Evolutionary conservation across 2,329 filamentous ascomycete species (phyloP).

Genomic region (Sporothrix dimorphospora): DNA sequence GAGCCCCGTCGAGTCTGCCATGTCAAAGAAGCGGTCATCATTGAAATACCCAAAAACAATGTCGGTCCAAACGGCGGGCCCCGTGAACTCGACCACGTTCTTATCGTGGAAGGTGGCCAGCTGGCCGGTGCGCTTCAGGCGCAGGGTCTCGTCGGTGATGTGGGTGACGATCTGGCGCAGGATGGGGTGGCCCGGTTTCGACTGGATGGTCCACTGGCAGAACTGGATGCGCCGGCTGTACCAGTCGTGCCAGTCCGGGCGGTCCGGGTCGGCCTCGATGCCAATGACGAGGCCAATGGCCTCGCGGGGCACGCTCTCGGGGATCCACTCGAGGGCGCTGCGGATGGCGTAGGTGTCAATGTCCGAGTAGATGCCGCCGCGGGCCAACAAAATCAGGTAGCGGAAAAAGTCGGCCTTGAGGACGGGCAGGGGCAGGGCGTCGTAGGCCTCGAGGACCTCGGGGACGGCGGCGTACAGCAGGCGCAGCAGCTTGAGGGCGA

Average conservation of each 20-base stretch:
- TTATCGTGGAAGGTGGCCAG: conserved; percentile 65
- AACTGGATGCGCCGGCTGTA: conserved; percentile 97
- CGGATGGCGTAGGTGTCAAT: conserved; percentile 89
- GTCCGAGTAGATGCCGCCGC: conserved; percentile 75
- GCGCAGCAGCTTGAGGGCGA: conserved; percentile 77
- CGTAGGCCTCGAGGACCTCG: conserved; percentile 77
- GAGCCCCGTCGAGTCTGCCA: conserved; percentile 67
- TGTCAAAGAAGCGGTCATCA: conserved; percentile 84
- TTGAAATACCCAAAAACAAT: conserved; percentile 92
- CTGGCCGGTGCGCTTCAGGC: conserved; percentile 68
- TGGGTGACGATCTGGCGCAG: conserved; percentile 83
- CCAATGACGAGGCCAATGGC: conserved; percentile 86
- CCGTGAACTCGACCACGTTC: conserved; percentile 89
- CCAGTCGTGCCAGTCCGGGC: conserved; percentile 91
- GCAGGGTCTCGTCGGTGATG: conserved; percentile 81
- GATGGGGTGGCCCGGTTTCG: conserved; percentile 91
- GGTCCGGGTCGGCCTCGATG: conserved; percentile 94
- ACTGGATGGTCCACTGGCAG: conserved; percentile 98
- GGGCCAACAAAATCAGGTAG: conserved; percentile 67
- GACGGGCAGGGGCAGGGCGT: conserved; percentile 71
- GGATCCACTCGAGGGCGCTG: conserved; percentile 86
- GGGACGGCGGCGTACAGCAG: conserved; percentile 85
- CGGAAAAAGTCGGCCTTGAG: conserved; percentile 80
- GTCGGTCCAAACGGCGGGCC: conserved; percentile 94
- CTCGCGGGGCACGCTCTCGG: conserved; percentile 72